Evolutionary conservation across 352 stramenopile genomes (phyloP), one percentile per base, ranked within the genome.

Genomic region (Globisporangium middletonii): DNA sequence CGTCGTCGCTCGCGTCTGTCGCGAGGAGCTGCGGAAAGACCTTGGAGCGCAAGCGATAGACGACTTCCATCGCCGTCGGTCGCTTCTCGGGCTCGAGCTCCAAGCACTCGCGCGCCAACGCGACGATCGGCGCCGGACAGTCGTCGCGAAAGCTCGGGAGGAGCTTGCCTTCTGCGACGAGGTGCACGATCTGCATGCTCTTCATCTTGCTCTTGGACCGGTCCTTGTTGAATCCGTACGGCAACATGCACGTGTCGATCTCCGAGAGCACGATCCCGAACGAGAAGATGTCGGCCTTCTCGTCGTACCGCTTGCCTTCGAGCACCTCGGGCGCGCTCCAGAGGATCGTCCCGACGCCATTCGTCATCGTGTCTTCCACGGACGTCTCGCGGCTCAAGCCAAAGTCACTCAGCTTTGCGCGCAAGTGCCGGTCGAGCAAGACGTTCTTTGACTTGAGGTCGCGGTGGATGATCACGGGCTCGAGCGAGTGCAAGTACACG

Each of bases 391-490:
- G 80, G 27, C 75, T 87, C 18, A 90, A 65, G 35, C 80, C 80
- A 59, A 90, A 90, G 59, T 90, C 80, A 42, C 75, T 87, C 47
- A 90, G 67, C 54, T 90, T 90, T 3, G 80, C 80, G 28, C 76
- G 75, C 49, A 84, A 53, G 57, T 74, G 68, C 28, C 75, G 65
- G 65, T 88, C 73, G 4, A 92, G 59, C 30, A 92, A 60, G 53
- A 92, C 77, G 48, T 92, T 92, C 71, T 83, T 88, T 3, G 70
- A 73, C 72, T 92, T 92, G 41, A 92, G 69, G 35, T 92, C 82
- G 37, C 82, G 75, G 50, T 92, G 82, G 55, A 92, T 89, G 56
- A 92, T 70, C 0, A 82, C 64, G 3, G 80, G 76, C 60, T 75
- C 73, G 3, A 90, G 54, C 45, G 79, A 89, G 57, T 89, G 79